Conservation (phyloP, 208 protist genomes). For the Leptomonas seymouri region DNA sequence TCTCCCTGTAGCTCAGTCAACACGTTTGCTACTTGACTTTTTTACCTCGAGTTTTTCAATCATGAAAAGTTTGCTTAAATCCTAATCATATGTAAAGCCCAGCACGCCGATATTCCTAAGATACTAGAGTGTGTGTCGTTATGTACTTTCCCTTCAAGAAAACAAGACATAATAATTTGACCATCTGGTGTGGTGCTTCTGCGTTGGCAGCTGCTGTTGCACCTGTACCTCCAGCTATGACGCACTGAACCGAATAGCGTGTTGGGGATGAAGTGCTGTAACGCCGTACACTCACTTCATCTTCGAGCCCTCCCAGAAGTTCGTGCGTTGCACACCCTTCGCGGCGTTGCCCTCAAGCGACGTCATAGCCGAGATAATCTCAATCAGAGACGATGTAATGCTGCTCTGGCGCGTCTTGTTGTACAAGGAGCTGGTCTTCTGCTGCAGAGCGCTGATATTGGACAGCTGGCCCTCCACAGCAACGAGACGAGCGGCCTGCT, state of each 20-base stretch:
- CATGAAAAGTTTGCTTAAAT: conserved; percentile 10
- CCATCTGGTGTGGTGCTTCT: not conserved
- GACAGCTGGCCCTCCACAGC: conserved; percentile 91
- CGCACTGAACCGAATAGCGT: no score
- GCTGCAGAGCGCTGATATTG: conserved; percentile 84
- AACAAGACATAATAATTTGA: not conserved
- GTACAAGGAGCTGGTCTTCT: conserved; percentile 89
- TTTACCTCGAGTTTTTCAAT: not conserved
- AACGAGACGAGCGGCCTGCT: conserved; percentile 88
- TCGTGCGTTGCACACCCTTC: conserved; percentile 78
- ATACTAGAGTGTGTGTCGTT: conserved; percentile 22
- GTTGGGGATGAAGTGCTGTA: no score
- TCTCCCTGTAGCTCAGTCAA: not conserved
- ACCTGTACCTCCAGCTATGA: not conserved
- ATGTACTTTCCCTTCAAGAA: not conserved
- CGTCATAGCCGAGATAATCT: conserved; percentile 92
- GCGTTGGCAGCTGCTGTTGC: not conserved
- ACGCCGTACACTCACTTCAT: conserved; percentile 39
- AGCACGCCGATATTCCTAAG: conserved; percentile 24
- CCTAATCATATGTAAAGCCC: conserved; percentile 23
- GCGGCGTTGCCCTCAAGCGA: conserved; percentile 83
- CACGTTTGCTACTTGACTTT: not conserved
- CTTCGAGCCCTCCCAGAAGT: conserved; percentile 83
- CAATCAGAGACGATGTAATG: conserved; percentile 90
- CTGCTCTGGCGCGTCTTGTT: conserved; percentile 92